Percentiles rank a stretch among this genome's conserved stretches.
Evolutionary conservation across 768 basidiomycete species (phyloP).

Genomic region (Russula griseocarnosa): DNA sequence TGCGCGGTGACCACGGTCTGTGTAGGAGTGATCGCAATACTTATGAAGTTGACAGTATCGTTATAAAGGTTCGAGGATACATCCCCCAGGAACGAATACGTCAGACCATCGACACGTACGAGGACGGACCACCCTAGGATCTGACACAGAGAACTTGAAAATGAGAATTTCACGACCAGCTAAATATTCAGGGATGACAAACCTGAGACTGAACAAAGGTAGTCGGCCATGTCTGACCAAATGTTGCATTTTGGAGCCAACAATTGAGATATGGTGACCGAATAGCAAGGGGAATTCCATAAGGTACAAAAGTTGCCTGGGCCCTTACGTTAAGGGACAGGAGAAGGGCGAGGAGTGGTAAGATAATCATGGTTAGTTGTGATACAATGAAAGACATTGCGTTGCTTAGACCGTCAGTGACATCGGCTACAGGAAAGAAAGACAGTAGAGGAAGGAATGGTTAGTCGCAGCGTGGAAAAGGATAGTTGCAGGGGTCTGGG

Average conservation of each 20-base stretch:
- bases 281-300: slow-evolving; percentile 31
- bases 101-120: slow-evolving; percentile 16
- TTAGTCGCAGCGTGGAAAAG: slow-evolving; percentile 7
- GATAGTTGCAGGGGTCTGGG: no score
- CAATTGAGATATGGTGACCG: slow-evolving; percentile 32
- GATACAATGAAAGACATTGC: not conserved
- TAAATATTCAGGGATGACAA: not conserved
- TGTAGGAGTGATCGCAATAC: slow-evolving; percentile 37
- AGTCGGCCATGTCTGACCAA: slow-evolving; percentile 26
- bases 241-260: slow-evolving; percentile 21
- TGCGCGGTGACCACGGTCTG: slow-evolving; percentile 34
- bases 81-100: slow-evolving; percentile 28
- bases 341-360: not conserved
- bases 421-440: not conserved
- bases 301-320: slow-evolving; percentile 27
- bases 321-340: not conserved
- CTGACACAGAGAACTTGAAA: not conserved
- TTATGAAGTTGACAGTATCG: slow-evolving; percentile 26
- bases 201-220: slow-evolving; percentile 15
- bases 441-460: not conserved
- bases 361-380: not conserved
- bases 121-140: slow-evolving; percentile 19
- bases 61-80: not conserved
- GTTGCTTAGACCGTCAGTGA: not conserved
- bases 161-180: not conserved